These are phyloP conservation scores for Thamnidium elegans DNA, from an alignment of 192 early-diverging fungal genomes.

Conservation along the genomic window DNA sequence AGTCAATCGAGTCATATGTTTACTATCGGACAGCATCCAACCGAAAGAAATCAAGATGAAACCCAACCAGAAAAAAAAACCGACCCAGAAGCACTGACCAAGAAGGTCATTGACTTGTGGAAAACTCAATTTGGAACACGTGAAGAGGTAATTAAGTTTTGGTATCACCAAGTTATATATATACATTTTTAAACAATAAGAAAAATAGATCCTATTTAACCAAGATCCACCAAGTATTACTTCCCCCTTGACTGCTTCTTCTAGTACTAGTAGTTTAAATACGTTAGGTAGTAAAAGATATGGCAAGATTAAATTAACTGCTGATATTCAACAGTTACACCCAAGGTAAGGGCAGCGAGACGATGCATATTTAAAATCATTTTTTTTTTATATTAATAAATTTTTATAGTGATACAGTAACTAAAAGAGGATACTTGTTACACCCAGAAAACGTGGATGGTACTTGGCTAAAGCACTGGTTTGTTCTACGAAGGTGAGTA, in stretches of 20 bases:
- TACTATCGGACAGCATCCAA: background rate
- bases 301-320: conserved; percentile 15
- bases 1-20: background rate
- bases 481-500: conserved; percentile 63
- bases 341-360: background rate
- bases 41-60: background rate
- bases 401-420: conserved; percentile 37
- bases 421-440: conserved; percentile 50
- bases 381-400: background rate
- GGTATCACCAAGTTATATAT: background rate
- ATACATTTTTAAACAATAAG: background rate
- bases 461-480: conserved; percentile 72
- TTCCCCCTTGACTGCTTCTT: conserved; percentile 9
- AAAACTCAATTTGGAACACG: conserved; percentile 29
- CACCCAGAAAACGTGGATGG: conserved; percentile 54
- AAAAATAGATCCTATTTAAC: conserved; percentile 35
- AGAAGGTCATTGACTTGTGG: conserved; percentile 26
- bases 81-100: conserved; percentile 1
- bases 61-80: background rate
- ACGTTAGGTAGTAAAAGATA: background rate
- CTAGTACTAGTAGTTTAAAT: background rate
- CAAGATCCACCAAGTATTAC: conserved; percentile 34
- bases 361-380: background rate
- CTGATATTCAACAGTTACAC: conserved; percentile 15
- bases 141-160: conserved; percentile 27